Percentiles rank a stretch among this genome's conserved stretches.
Conservation (phyloP, 768 basidiomycete species). For the Artomyces pyxidatus region DNA sequence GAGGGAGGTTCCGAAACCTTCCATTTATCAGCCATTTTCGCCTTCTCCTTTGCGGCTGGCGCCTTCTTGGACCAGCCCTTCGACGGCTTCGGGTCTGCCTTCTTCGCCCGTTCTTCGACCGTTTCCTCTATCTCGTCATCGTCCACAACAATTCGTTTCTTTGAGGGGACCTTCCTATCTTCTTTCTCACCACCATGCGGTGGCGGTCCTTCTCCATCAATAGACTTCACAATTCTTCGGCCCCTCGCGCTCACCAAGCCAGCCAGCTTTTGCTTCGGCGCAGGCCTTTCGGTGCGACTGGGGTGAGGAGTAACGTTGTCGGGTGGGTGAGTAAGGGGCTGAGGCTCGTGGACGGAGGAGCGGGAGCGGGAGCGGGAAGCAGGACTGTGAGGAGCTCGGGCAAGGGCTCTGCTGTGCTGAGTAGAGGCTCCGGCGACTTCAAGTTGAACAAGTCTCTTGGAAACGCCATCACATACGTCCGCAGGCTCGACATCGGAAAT, state of each 20-base stretch:
- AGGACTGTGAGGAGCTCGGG: neutral
- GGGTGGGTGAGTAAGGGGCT: neutral
- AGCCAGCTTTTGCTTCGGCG: conserved; percentile 16
- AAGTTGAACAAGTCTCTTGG: conserved; percentile 5
- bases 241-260: conserved; percentile 10
- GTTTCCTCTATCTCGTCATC: neutral
- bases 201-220: neutral
- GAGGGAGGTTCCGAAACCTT: neutral
- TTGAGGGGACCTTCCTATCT: neutral
- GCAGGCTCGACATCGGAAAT: conserved; percentile 24
- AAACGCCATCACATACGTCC: conserved; percentile 4
- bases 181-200: neutral
- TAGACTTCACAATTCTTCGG: conserved; percentile 9
- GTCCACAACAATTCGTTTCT: too few relatives aligned
- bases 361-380: neutral
- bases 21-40: neutral
- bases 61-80: neutral
- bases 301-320: neutral
- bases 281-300: conserved; percentile 3
- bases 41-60: neutral
- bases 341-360: too few relatives aligned
- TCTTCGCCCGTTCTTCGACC: neutral
- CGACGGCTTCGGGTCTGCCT: neutral
- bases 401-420: neutral
- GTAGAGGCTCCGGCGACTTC: neutral